phyloP scores from a whole-genome alignment of 2,329 filamentous ascomycete species.

The Fusarium newnesense region DNA sequence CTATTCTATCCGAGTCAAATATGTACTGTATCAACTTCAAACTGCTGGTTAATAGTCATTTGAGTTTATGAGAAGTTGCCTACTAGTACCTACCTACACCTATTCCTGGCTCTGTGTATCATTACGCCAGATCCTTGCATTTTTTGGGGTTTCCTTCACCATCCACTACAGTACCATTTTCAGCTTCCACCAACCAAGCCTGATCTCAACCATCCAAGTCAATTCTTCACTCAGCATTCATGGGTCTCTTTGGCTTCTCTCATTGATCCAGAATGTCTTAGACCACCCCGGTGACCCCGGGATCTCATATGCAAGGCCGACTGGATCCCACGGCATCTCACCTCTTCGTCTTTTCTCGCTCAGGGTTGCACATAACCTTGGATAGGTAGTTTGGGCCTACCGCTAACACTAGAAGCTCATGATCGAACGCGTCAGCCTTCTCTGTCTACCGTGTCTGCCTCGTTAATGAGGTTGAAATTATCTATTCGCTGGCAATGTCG shows the following conservation, averaged over 20 bases:
- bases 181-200: constrained; percentile 36
- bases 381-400: neutral
- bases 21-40: neutral
- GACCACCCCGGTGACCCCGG: constrained; percentile 34
- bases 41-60: neutral
- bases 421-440: constrained; percentile 38
- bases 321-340: constrained; percentile 38
- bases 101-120: constrained; percentile 9
- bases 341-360: constrained; percentile 18
- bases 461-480: constrained; percentile 9
- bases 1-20: neutral
- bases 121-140: constrained; percentile 9
- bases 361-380: constrained; percentile 16
- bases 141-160: constrained; percentile 17
- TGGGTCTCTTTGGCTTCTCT: constrained; percentile 18
- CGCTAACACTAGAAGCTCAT: constrained; percentile 5
- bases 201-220: constrained; percentile 25
- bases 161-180: constrained; percentile 5
- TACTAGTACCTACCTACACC: neutral
- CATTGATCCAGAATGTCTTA: constrained; percentile 31
- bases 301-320: constrained; percentile 41
- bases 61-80: neutral
- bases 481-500: constrained; percentile 23
- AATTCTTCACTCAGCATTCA: constrained; percentile 5
- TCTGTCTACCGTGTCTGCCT: constrained; percentile 20